Evolutionary conservation across 495 filamentous ascomycete genomes (phyloP).

Genomic region (Aspergillus indologenus): DNA sequence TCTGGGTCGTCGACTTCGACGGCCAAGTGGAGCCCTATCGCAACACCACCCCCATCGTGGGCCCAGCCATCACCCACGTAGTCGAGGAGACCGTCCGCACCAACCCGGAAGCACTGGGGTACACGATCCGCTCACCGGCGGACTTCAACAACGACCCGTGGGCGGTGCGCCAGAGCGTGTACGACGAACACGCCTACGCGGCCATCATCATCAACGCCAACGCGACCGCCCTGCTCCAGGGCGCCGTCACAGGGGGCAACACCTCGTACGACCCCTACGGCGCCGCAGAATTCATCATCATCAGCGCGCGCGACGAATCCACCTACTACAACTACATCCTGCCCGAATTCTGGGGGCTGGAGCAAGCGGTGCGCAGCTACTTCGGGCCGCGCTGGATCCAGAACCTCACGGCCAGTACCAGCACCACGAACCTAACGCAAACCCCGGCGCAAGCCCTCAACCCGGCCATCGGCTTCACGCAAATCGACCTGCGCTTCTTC

Average conservation of each 20-base stretch:
- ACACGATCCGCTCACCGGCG: slow-evolving; percentile 44
- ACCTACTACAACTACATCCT: slow-evolving; percentile 52
- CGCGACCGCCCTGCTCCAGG: slow-evolving; percentile 57
- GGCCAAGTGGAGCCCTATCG: slow-evolving; percentile 51
- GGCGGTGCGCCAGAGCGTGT: slow-evolving; percentile 58
- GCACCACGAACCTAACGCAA: slow-evolving; percentile 32
- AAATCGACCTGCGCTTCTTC: slow-evolving; percentile 63
- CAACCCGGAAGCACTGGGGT: slow-evolving; percentile 43
- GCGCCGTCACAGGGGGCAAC: slow-evolving; percentile 57
- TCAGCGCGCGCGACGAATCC: slow-evolving; percentile 57
- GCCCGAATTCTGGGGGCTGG: slow-evolving; percentile 46
- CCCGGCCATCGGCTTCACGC: slow-evolving; percentile 61
- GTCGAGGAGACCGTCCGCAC: slow-evolving; percentile 37
- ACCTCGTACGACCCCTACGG: slow-evolving; percentile 61
- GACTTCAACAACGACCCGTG: slow-evolving; percentile 58
- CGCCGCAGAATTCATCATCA: slow-evolving; percentile 57
- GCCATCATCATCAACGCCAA: slow-evolving; percentile 66
- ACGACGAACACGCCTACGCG: slow-evolving; percentile 59
- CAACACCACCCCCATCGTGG: slow-evolving; percentile 47
- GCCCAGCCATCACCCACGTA: slow-evolving; percentile 49
- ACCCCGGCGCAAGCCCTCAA: slow-evolving; percentile 56
- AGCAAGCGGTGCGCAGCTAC: slow-evolving; percentile 38
- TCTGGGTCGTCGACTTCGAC: slow-evolving; percentile 69
- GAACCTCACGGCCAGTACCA: slow-evolving; percentile 30
- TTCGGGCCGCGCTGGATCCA: slow-evolving; percentile 55